Conservation (phyloP, 2,329 filamentous ascomycete genomes). For the Claviceps sp. region DNA sequence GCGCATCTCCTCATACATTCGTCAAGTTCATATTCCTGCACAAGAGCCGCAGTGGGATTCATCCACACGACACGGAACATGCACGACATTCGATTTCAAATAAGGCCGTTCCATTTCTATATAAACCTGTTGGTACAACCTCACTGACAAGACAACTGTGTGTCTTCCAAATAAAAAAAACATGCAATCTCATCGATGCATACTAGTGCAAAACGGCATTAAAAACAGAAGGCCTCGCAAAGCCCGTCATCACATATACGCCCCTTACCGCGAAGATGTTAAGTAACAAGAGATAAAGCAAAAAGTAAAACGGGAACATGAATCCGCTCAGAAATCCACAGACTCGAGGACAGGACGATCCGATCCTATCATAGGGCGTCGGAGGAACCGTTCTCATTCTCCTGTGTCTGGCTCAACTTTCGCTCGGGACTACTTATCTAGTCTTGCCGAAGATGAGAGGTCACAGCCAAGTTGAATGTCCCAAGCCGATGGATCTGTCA, state of each 20-base stretch:
- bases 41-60: no score
- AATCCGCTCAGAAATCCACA: not conserved
- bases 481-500: no score
- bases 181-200: not conserved
- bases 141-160: not conserved
- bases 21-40: no score
- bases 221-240: not conserved
- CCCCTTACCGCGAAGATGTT: not conserved
- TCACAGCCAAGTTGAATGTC: no score
- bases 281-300: not conserved
- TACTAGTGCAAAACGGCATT: not conserved
- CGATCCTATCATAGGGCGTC: no score
- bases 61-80: not conserved
- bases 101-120: not conserved
- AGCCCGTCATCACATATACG: conserved; percentile 3
- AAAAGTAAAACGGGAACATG: not conserved
- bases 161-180: not conserved
- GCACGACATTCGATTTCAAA: not conserved
- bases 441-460: no score
- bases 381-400: no score
- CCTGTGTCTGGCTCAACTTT: no score
- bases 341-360: not conserved
- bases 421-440: no score
- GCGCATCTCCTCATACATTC: no score
- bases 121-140: conserved; percentile 4